Conservation (phyloP, 805 yeast genomes). For the Saccharomycopsis schoenii region DNA sequence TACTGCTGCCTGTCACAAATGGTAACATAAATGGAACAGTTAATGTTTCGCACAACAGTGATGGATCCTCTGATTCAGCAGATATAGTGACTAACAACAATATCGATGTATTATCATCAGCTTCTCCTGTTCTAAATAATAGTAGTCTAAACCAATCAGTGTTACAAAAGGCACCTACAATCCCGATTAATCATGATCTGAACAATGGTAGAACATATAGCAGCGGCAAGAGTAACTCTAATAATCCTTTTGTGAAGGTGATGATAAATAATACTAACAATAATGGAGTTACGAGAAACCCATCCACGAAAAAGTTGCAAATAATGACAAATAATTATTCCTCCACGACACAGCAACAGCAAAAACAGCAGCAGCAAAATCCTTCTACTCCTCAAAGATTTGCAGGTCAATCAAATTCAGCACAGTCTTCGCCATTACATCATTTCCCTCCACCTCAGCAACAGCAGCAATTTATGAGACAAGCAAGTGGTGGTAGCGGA, state of each 20-base stretch:
- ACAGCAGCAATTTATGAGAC: neutral
- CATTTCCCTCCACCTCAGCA: neutral
- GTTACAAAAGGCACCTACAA: neutral
- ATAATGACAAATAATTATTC: neutral
- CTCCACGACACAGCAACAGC: neutral
- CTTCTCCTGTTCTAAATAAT: neutral
- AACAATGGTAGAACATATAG: neutral
- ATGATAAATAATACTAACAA: neutral
- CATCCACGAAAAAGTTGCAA: neutral
- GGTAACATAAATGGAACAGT: neutral
- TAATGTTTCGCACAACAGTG: neutral
- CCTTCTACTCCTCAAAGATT: neutral
- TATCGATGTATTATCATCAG: neutral
- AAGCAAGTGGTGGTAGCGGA: neutral
- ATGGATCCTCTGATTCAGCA: neutral
- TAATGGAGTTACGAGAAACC: neutral
- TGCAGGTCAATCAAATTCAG: neutral
- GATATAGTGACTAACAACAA: neutral
- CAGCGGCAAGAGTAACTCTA: neutral
- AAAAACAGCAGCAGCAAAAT: neutral
- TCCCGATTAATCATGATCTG: neutral
- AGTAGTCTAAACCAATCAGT: neutral
- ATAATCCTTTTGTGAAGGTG: neutral
- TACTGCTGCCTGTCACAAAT: neutral
- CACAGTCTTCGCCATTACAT: neutral